Base-by-base conservation (phyloP, 768 basidiomycete genomes). In the Lactifluus rugatus region DNA sequence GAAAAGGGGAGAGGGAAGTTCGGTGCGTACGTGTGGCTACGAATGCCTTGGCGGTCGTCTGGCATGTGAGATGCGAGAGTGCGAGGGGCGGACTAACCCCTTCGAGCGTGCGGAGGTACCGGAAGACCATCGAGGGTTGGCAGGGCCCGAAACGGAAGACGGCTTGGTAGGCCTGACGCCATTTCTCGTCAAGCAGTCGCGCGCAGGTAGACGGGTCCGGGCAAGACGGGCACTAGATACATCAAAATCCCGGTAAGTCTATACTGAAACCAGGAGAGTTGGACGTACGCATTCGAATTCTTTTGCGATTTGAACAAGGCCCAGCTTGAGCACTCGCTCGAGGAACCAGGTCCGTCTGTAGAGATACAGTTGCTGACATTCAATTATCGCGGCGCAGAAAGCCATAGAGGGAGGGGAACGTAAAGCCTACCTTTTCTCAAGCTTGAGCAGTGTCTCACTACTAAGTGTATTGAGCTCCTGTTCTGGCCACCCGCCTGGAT, bases 281-380 rank as follows among this genome's bases (percentile, higher is more conserved):
- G 46, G 34, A 73, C 83, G 62, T 68, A 93, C 91, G 68, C 94
- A 96, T 81, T 89, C 86, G 65, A 96, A 96, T 66, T 96, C 93
- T 70, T 94, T 93, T n/a, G 89, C 82, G 25, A 95, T 78, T 61
- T 85, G 81, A 0, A 88, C 87, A 39, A 92, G 75, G 2, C 92
- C 91, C 10, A 97, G 81, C 69, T 96, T 96, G 62, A 96, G 76
- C 17, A 97, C 87, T 19, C 94, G 83, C 69, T 97, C 94, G 19
- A 96, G 79, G 72, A 96, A 96, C 93, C 93, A 96, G 53, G 86
- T 94, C 57, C 94, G 81, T 36, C 92, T 91, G 63, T 17, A 31
- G 44, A 41, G 34, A 34, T 28, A 34, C 7, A 19, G 28, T 42
- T 26, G 32, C 41, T 32, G 5, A 37, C 19, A 41, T 23, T 14